Base-by-base conservation (phyloP, 192 early-diverging fungal species). In the Umbelopsis isabellina region DNA sequence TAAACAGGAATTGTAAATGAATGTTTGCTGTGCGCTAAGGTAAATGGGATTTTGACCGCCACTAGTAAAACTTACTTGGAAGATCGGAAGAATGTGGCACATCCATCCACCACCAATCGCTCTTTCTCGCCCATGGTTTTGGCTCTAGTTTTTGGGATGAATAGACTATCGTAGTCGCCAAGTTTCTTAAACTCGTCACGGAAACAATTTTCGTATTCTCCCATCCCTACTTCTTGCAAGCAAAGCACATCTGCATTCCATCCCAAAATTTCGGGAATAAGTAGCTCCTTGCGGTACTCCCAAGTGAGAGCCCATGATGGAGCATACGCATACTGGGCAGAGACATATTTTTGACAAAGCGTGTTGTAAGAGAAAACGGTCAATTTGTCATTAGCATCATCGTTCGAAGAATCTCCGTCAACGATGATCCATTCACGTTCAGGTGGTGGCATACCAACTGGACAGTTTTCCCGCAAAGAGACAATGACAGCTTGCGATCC, bases 311-410 rank as follows among this genome's bases (percentile, higher is more conserved):
- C 95, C 96, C 96, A 99, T 10, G 93, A 92, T 25, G 97, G 97
- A 21, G 92, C 93, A 82, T 99, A 99, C 48, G 90, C 91, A 83
- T 97, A 98, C 76, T 87, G 82, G 72, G 90, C 88, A 37, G 92
- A 80, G 3, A 95, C 95, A 72, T 96, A 97, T 77, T 91, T 93
- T 41, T 95, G 90, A 70, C 88, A 91, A 20, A 99, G 85, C 46
- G 92, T 92, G 79, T 99, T 99, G 84, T 97, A 98, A 72, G 86
- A 93, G 72, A 99, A 88, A 8, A 96, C 89, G 0, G 95, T 95
- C 41, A 97, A 89, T 11, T 90, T 83, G 69, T 98, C 69, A 48
- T 73, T 78, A 49, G 85, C 77, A 33, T 79, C 81, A 64, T 86
- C 78, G 1, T 77, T 81, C 41, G 83, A 82, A 13, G 81, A 82